A percentile compares a stretch with the other conserved stretches of the same genome.
phyloP scores from a whole-genome alignment of 2,329 filamentous ascomycete genomes.

The Fusarium multiceps region DNA sequence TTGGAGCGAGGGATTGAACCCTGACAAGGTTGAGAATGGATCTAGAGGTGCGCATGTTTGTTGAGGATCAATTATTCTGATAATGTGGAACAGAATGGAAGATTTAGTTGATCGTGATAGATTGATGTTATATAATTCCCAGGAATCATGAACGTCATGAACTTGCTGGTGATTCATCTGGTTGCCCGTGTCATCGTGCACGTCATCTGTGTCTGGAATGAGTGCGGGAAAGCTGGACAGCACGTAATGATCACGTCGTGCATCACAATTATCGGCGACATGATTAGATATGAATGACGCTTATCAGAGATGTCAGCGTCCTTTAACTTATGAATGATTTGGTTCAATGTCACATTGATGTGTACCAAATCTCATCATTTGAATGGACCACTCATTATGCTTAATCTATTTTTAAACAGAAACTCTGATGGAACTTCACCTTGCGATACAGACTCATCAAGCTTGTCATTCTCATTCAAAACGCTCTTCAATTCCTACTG shows the following conservation, averaged over 20 bases:
- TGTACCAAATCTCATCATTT: too few species aligned
- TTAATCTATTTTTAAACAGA: background rate
- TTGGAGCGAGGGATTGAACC: background rate
- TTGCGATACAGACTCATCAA: too few species aligned
- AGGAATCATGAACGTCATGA: background rate
- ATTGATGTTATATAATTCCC: background rate
- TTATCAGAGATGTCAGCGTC: too few species aligned
- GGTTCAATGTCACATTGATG: too few species aligned
- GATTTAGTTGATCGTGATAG: fast-evolving
- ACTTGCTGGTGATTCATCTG: background rate
- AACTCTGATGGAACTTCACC: too few species aligned
- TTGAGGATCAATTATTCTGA: background rate
- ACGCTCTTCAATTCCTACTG: too few species aligned
- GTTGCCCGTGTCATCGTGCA: background rate
- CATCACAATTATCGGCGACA: too few species aligned
- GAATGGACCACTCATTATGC: background rate
- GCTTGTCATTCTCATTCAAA: too few species aligned
- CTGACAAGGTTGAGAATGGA: background rate
- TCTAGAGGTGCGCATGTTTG: background rate
- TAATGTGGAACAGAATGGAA: too few species aligned
- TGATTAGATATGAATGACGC: background rate
- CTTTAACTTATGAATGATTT: too few species aligned
- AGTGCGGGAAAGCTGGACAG: background rate
- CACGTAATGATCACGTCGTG: background rate
- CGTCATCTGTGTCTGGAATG: background rate